Conservation (phyloP, 805 yeast species). For the Starmerella bombicola region DNA sequence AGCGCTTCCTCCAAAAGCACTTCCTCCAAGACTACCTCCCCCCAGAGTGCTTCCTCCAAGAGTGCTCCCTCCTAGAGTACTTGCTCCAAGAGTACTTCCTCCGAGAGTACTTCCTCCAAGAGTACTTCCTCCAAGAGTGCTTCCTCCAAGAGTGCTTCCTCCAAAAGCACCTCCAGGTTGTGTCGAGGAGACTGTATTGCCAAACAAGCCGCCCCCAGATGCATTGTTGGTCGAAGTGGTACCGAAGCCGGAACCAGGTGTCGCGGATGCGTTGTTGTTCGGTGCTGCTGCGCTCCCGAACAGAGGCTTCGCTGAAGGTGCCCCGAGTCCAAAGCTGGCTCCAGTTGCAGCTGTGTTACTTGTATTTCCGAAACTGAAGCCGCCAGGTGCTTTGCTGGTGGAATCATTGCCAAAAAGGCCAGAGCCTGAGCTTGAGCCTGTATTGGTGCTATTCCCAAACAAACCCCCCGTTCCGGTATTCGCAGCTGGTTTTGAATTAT, state of each 20-base stretch:
- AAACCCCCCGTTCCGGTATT: constrained; percentile 11
- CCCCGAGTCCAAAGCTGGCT: neutral
- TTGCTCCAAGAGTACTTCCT: neutral
- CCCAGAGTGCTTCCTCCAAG: constrained; percentile 6
- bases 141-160: neutral
- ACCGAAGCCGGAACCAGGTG: neutral
- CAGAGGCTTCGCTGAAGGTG: neutral
- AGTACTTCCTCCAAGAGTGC: constrained; percentile 6
- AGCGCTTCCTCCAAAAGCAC: neutral
- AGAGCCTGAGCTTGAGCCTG: constrained; percentile 12
- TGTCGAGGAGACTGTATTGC: constrained; percentile 7
- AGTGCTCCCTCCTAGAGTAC: constrained; percentile 8
- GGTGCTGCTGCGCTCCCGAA: too few relatives aligned
- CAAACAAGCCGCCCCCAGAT: constrained; percentile 21
- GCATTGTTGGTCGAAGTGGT: neutral
- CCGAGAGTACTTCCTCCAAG: neutral
- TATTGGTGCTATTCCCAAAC: constrained; percentile 21
- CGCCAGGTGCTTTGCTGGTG: constrained; percentile 19
- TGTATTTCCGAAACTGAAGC: constrained; percentile 24
- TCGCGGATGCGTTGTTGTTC: constrained; percentile 4
- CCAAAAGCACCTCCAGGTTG: constrained; percentile 15
- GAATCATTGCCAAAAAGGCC: constrained; percentile 18
- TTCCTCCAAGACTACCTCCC: neutral
- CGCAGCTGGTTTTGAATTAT: neutral
- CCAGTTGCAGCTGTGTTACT: neutral